Base-by-base conservation (phyloP, 371 early-diverging fungal genomes). In the Lichtheimia corymbifera region DNA sequence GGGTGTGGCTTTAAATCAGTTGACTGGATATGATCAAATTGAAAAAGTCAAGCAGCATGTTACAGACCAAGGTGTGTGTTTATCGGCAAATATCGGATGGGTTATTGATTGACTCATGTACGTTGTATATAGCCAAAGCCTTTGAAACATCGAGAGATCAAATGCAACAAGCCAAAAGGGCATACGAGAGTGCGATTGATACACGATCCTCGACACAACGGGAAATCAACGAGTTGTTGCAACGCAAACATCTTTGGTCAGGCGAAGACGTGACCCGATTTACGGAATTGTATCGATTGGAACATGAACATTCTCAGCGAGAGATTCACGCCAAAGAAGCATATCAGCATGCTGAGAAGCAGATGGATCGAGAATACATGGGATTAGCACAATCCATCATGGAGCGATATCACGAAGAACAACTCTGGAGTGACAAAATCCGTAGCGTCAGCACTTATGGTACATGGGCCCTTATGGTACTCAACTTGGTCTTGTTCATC, bases 361-460 rank as follows among this genome's bases (percentile, higher is more conserved):
- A 84, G n/a, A 91, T 92, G 59, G 93, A 93, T 47, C 71, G 77
- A 15, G 82, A 81, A 20, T 92, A 91, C 47, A 77, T 84, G 61
- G 83, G 74, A 17, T 61, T 93, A 50, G 88, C 90, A 0, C 74
- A 74, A n/a, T 81, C 88, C 0, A 93, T 93, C 41, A 86, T 88
- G 76, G 84, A 87, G 50, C 72, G 93, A 15, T 94, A 93, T 65
- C 91, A 93, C 57, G 93, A 92, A 66, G 98, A 97, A 62, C 97
- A 97, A 70, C 80, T 96, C n/a, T 97, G 94, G 92, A 92, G 92
- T 61, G 98, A 97, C 82, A 96, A 97, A 79, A 96, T 97, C 53
- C 90, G 97, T 9, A 84, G 87, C 18, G 90, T 92, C 4, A 89
- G 88, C 62, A 96, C 95, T 0, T 92, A 92, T 50, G 91, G 91